Evolutionary conservation across 1,284 basidiomycete genomes (phyloP).

Genomic region (Coniophora puteana): DNA sequence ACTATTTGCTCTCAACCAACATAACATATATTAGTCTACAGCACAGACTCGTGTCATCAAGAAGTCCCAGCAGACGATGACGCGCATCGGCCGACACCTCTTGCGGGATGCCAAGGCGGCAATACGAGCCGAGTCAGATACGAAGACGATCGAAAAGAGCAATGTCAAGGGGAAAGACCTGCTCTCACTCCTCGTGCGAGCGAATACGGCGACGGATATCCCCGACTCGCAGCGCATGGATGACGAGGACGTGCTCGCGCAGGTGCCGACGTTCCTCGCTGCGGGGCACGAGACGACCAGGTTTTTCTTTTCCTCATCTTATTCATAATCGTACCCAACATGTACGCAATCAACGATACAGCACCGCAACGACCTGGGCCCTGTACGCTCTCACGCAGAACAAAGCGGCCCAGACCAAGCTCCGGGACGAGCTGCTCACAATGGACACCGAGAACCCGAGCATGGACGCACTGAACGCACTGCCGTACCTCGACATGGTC

Average conservation of each 20-base stretch:
- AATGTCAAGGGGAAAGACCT: constrained; percentile 38
- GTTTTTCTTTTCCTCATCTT: too few relatives aligned
- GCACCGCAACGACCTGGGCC: constrained; percentile 60
- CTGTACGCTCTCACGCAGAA: constrained; percentile 59
- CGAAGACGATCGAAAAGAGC: constrained; percentile 26
- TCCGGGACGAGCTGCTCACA: constrained; percentile 63
- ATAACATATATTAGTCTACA: constrained; percentile 1
- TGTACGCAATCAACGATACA: too few relatives aligned
- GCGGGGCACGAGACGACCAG: constrained; percentile 81
- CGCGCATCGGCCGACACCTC: constrained; percentile 39
- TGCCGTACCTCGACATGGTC: constrained; percentile 63
- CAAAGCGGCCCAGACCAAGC: constrained; percentile 55
- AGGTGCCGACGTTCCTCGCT: constrained; percentile 37
- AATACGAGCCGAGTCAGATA: constrained; percentile 16
- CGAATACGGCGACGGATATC: constrained; percentile 61
- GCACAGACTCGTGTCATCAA: constrained; percentile 13
- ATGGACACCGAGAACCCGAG: constrained; percentile 48
- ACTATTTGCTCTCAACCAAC: constrained; percentile 6
- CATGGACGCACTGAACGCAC: constrained; percentile 56
- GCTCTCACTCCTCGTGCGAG: constrained; percentile 52
- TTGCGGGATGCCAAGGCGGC: constrained; percentile 41
- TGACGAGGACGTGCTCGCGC: constrained; percentile 73
- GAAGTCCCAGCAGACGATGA: constrained; percentile 18
- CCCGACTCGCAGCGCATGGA: constrained; percentile 56
- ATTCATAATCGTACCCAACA: too few relatives aligned